phyloP scores from a whole-genome alignment of 768 basidiomycete species.

The Amanita fuliginea region DNA sequence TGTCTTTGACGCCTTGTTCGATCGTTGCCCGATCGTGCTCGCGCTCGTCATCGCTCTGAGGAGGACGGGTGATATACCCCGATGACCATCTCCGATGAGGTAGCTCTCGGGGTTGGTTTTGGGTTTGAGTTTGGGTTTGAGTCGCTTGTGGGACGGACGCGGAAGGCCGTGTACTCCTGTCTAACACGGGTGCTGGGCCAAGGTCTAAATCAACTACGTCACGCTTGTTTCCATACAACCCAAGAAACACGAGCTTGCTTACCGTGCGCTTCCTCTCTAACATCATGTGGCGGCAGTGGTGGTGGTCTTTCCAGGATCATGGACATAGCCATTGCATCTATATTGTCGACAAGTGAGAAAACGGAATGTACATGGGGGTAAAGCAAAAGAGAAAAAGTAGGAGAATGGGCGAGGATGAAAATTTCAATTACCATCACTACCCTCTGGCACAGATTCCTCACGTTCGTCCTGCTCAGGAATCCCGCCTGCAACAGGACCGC shows the following conservation, averaged over 20 bases:
- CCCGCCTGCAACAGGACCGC: background rate
- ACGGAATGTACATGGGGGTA: background rate
- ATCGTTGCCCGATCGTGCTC: conserved; percentile 1
- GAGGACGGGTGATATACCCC: background rate
- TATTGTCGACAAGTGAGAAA: background rate
- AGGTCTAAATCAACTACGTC: background rate
- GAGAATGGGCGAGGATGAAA: background rate
- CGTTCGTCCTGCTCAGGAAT: conserved; percentile 4
- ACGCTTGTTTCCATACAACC: background rate
- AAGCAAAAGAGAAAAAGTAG: background rate
- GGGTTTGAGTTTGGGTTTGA: background rate
- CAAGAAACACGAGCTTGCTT: background rate
- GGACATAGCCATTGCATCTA: conserved; percentile 2
- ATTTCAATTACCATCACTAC: conserved; percentile 13
- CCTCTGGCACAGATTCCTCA: conserved; percentile 7
- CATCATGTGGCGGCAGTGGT: background rate
- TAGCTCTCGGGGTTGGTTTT: background rate
- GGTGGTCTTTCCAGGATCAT: conserved; percentile 1
- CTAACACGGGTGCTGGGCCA: background rate
- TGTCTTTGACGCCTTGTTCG: conserved; percentile 8
- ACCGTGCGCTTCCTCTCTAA: background rate
- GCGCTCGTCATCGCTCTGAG: conserved; percentile 10
- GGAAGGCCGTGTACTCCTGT: background rate
- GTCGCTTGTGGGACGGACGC: background rate
- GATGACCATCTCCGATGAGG: background rate